Evolutionary conservation across 2,329 filamentous ascomycete species (phyloP).

Genomic region (Talaromyces sp.): DNA sequence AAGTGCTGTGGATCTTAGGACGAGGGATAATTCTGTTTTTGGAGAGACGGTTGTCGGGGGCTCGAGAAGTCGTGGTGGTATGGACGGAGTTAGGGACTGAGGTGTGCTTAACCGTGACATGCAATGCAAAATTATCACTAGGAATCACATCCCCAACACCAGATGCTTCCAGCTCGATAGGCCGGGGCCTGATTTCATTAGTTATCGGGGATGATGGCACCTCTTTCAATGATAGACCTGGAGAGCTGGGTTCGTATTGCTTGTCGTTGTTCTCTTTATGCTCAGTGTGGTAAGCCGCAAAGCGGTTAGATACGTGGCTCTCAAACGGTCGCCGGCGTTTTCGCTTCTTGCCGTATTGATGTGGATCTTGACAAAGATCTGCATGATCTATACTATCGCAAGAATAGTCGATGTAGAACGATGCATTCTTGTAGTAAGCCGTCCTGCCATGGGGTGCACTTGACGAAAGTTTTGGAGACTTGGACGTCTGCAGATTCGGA

Average conservation of each 20-base stretch:
- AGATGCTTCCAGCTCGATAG: constrained; percentile 25
- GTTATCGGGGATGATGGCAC: background rate
- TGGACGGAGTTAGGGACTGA: background rate
- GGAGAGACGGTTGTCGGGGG: background rate
- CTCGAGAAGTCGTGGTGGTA: background rate
- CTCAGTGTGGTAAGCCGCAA: background rate
- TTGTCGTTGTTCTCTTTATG: background rate
- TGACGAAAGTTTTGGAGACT: constrained; percentile 25
- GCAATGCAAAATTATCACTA: constrained; percentile 30
- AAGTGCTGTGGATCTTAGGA: background rate
- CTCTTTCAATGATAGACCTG: constrained; percentile 4
- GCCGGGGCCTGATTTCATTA: constrained; percentile 15
- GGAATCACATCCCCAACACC: constrained; percentile 29
- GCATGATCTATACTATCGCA: background rate
- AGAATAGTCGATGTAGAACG: constrained; percentile 72
- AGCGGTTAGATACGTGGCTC: background rate
- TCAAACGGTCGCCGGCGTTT: background rate
- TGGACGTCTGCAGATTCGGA: constrained; percentile 16
- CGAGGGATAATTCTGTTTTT: background rate
- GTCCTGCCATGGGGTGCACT: constrained; percentile 66
- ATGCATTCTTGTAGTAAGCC: constrained; percentile 69
- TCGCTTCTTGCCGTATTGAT: background rate
- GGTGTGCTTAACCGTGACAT: constrained; percentile 20
- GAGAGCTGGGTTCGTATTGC: constrained; percentile 1
- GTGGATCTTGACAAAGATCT: background rate